Evolutionary conservation across 345 rosid species (phyloP), one percentile per base, ranked within the genome.

Genomic region (Hypericum perforatum): DNA sequence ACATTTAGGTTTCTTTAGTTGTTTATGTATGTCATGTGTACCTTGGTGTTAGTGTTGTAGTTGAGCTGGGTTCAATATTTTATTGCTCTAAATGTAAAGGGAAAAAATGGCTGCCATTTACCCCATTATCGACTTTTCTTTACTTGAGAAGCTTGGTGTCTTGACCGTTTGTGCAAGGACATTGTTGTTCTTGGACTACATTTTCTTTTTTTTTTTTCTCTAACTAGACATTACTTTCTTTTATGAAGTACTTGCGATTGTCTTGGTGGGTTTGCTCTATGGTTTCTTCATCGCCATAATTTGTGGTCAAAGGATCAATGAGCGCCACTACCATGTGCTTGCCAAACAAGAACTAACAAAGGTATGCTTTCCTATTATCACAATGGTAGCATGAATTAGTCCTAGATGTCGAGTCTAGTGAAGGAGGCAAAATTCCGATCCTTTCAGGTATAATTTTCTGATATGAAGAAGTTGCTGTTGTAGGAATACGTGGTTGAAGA

Each of bases 281-380:
- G 99, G 95, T 47, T 88, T 89, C 74, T 89, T 94, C 77, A 88
- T 94, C 36, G 97, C 97, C 56, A 94, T 94, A 60, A 94, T 94
- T 71, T 94, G 99, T 67, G 99, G 99, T 53, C 99, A 94, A 70
- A 78, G 81, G 84, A 94, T 94, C 57, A 89, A 71, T 61, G 99
- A 94, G 97, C 85, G 99, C 16, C 99, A 94, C 58, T 88, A 94
- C 64, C 99, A 94, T 45, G 80, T 94, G 64, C 97, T 94, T 43
- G 99, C 95, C 59, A 94, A 89, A 64, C 95, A 94, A 78, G 99
- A 89, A 76, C 81, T 94, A 52, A 94, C 99, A 41, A 89, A 84
- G 97, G 99, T 94, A 39, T 52, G 61, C 0, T 45, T 38, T 49
- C 49, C 58, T 16, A 50, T 45, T n/a, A 37, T 36, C 36, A 8